Base-by-base conservation (phyloP, 768 basidiomycete genomes). In the Cystofilobasidium ferigula region DNA sequence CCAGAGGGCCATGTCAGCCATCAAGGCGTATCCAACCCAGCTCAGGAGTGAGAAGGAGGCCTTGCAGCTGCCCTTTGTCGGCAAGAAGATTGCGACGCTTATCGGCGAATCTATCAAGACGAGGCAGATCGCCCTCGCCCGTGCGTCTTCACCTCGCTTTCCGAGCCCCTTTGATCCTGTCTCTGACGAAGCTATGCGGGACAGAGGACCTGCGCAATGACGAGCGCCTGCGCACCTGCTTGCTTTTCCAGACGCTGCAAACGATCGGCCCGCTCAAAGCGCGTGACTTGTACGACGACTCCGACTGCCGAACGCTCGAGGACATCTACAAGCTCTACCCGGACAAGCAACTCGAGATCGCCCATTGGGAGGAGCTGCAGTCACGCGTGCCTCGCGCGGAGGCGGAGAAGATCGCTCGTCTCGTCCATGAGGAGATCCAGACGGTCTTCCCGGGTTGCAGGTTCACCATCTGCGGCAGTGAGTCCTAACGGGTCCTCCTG, bases 381-480 rank as follows among this genome's bases (percentile, higher is more conserved):
- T 71, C 77, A 64, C 85, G 83, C 71, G 90, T 94, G 42, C 79
- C 87, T 0, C 78, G 89, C 8, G 77, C 75, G 0, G 89, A 95
- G 73, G 87, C 88, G 0, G 85, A 89, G 65, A 83, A 86, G 70
- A 90, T 94, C 63, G 81, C 83, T 22, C 71, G 71, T 0, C 77
- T 83, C 13, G 82, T 94, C 9, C 82, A 84, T 81, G 73, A 74
- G 22, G 85, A 90, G 71, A 74, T 94, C 32, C 79, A 81, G 16
- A 72, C 74, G 18, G 72, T 94, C 13, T 80, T 84, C 62, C 78
- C 81, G 1, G 89, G 87, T 0, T 91, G 85, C 71, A 74, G 81
- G 24, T 84, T 82, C 70, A 88, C 86, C 7, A 82, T 95, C 45
- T 86, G 82, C 43, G 92, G 91, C 71, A 87, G 89, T 88, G 59